phyloP scores from a whole-genome alignment of 495 filamentous ascomycete genomes.

The Aspergillus bridgeri region DNA sequence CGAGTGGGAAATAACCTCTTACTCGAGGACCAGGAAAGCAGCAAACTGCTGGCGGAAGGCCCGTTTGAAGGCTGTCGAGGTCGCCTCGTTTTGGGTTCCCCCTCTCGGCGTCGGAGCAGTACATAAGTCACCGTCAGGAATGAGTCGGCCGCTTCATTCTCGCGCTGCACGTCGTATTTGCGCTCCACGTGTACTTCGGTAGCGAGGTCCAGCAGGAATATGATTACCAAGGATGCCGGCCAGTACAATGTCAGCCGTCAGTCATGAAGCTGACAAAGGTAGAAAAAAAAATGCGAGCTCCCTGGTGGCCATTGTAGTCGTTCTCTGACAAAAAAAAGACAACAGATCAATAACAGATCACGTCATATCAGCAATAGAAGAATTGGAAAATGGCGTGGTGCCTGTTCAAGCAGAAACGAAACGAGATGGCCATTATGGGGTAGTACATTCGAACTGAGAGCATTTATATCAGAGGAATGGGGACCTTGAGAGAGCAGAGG shows the following conservation, averaged over 20 bases:
- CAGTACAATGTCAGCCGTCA: too few relatives aligned
- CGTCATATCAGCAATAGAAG: slow-evolving; percentile 29
- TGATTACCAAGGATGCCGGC: slow-evolving; percentile 25
- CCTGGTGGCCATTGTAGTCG: slow-evolving; percentile 41
- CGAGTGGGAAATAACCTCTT: slow-evolving; percentile 68
- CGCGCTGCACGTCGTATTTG: slow-evolving; percentile 40
- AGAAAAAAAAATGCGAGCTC: slow-evolving; percentile 37
- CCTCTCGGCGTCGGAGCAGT: background rate
- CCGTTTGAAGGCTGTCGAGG: slow-evolving; percentile 9
- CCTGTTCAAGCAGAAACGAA: background rate
- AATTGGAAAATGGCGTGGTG: slow-evolving; percentile 27
- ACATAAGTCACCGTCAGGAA: slow-evolving; percentile 13
- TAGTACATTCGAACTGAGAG: background rate
- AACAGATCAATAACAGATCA: slow-evolving; percentile 41
- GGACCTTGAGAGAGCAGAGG: background rate
- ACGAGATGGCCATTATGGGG: background rate
- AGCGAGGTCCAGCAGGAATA: slow-evolving; percentile 37
- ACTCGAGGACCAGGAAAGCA: slow-evolving; percentile 54
- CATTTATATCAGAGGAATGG: background rate
- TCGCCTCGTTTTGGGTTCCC: background rate
- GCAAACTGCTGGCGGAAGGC: slow-evolving; percentile 33
- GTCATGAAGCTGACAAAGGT: slow-evolving; percentile 40
- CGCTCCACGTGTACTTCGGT: slow-evolving; percentile 49
- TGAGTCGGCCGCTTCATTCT: slow-evolving; percentile 20
- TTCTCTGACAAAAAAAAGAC: slow-evolving; percentile 25